Conservation (phyloP, 2,329 filamentous ascomycete genomes). For the Elsinoe perseae region DNA sequence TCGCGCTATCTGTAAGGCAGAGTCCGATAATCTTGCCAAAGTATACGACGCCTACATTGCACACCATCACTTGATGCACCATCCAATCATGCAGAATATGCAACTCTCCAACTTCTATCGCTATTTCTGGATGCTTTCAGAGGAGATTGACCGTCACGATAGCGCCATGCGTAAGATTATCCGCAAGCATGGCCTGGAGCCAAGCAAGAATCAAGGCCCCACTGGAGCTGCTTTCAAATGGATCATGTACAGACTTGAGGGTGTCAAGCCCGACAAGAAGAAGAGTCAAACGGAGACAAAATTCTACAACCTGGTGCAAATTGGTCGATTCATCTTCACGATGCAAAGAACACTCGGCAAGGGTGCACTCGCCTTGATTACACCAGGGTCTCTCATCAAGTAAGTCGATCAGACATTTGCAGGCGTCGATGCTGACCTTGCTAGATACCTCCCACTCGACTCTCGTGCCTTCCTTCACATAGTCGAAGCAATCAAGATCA, state of each 20-base stretch:
- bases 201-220: constrained; percentile 7
- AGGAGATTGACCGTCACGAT: constrained; percentile 4
- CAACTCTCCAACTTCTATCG: constrained; percentile 11
- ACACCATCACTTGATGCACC: constrained; percentile 2
- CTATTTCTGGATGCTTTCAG: constrained; percentile 12
- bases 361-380: not conserved
- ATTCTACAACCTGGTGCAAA: constrained; percentile 8
- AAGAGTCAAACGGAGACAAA: not conserved
- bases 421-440: not conserved
- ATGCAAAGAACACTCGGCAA: constrained; percentile 4
- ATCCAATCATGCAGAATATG: constrained; percentile 10
- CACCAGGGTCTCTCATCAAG: constrained; percentile 3
- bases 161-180: constrained; percentile 1
- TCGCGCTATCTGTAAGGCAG: not conserved
- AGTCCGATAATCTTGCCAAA: constrained; percentile 10
- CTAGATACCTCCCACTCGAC: constrained; percentile 2
- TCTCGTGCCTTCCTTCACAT: constrained; percentile 6
- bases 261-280: constrained; percentile 3
- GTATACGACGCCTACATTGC: constrained; percentile 3
- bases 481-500: constrained; percentile 1
- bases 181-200: not conserved
- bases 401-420: not conserved
- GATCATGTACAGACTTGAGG: constrained; percentile 5
- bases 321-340: not conserved
- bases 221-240: constrained; percentile 3